Evolutionary conservation across 2,329 filamentous ascomycete species (phyloP).

Genomic region (Neonectria punicea): DNA sequence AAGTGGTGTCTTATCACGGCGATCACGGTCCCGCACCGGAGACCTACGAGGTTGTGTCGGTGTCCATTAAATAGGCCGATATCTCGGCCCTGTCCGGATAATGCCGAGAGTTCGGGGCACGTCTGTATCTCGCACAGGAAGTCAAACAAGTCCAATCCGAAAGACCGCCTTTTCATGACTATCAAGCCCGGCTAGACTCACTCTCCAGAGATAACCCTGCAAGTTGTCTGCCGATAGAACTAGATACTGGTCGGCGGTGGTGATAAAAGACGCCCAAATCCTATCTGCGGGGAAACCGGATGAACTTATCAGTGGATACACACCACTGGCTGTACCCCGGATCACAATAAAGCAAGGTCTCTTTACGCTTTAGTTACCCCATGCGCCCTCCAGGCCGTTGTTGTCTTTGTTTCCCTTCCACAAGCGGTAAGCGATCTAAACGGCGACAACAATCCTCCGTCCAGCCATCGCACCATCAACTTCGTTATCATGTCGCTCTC

Average conservation of each 20-base stretch:
- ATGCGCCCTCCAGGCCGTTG: background rate
- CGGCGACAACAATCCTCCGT: background rate
- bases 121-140: background rate
- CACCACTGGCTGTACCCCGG: background rate
- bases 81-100: no score
- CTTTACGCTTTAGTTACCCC: conserved; percentile 1
- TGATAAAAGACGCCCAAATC: background rate
- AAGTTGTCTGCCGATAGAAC: no score
- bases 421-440: background rate
- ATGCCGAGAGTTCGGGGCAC: no score
- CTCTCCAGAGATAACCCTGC: background rate
- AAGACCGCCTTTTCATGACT: background rate
- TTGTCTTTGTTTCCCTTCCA: background rate
- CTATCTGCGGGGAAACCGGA: conserved; percentile 2
- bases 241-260: no score
- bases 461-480: no score
- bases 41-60: background rate
- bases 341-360: background rate
- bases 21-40: background rate
- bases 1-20: background rate
- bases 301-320: conserved; percentile 2
- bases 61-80: background rate
- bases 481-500: background rate
- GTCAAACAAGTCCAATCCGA: background rate
- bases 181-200: background rate